These are phyloP conservation scores for Chytriomyces sp. DNA, from an alignment of 192 early-diverging fungal species.

Conservation along the genomic window DNA sequence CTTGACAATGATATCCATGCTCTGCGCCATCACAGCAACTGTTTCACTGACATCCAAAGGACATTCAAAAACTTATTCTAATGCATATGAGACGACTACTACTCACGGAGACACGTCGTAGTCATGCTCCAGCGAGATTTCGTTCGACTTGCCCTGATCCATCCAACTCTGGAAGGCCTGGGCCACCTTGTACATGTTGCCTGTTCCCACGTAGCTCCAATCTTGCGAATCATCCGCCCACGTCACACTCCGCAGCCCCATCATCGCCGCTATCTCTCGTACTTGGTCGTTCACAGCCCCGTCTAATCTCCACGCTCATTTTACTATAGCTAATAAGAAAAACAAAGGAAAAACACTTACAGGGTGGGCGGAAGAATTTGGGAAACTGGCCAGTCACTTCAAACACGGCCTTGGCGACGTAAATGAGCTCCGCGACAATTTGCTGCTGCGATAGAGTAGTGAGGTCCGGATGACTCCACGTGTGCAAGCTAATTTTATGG, in stretches of 20 bases:
- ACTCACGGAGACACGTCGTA: neutral
- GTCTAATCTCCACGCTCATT: neutral
- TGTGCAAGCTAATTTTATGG: constrained; percentile 48
- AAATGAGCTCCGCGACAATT: constrained; percentile 69
- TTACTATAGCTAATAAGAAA: neutral
- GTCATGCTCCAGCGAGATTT: constrained; percentile 1
- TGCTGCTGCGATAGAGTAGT: constrained; percentile 68
- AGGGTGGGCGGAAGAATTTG: constrained; percentile 22
- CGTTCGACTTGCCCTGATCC: neutral
- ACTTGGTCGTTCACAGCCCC: constrained; percentile 36
- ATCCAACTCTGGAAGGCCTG: neutral
- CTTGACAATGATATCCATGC: too few relatives aligned
- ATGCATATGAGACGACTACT: too few relatives aligned
- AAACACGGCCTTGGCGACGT: constrained; percentile 51
- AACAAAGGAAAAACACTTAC: neutral
- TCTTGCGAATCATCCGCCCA: neutral
- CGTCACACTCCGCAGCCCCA: constrained; percentile 28
- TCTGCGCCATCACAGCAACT: too few relatives aligned
- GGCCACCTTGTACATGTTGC: neutral
- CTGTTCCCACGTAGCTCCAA: neutral
- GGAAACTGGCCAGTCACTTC: constrained; percentile 39
- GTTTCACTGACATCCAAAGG: too few relatives aligned
- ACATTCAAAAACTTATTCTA: too few relatives aligned
- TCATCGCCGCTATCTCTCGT: constrained; percentile 47
- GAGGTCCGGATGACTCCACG: constrained; percentile 58